These are phyloP conservation scores for Neurospora sp. DNA, from an alignment of 2,329 filamentous ascomycete genomes.

Conservation along the genomic window DNA sequence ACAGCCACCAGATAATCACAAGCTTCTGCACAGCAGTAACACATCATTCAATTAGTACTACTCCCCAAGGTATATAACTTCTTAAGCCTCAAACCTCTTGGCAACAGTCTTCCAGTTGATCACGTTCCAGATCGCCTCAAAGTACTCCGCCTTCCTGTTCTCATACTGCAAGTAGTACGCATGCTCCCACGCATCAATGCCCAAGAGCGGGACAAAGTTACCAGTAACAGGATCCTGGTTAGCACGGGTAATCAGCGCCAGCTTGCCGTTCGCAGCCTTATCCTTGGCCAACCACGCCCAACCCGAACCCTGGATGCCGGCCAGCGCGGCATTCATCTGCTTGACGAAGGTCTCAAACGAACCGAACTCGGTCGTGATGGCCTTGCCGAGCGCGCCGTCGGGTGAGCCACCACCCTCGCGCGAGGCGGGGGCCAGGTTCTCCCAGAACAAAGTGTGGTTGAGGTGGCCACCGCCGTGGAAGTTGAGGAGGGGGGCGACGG, in stretches of 20 bases:
- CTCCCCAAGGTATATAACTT: slow-evolving; percentile 16
- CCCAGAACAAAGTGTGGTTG: slow-evolving; percentile 91
- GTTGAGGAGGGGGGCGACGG: slow-evolving; percentile 50
- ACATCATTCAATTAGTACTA: not conserved
- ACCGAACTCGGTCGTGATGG: slow-evolving; percentile 60
- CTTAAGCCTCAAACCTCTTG: slow-evolving; percentile 56
- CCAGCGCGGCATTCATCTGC: slow-evolving; percentile 57
- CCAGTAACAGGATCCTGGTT: slow-evolving; percentile 88
- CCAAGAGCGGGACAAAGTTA: slow-evolving; percentile 71
- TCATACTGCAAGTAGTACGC: slow-evolving; percentile 94
- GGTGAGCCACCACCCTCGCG: slow-evolving; percentile 54
- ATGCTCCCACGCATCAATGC: slow-evolving; percentile 94
- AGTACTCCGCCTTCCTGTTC: slow-evolving; percentile 96
- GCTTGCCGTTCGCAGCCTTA: slow-evolving; percentile 44
- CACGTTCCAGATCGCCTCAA: slow-evolving; percentile 86
- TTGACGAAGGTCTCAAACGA: slow-evolving; percentile 54
- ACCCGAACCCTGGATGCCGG: slow-evolving; percentile 75
- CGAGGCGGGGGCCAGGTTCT: slow-evolving; percentile 63
- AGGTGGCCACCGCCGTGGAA: slow-evolving; percentile 91
- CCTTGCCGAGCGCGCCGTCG: slow-evolving; percentile 48
- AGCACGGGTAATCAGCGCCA: slow-evolving; percentile 60
- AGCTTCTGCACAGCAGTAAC: not conserved
- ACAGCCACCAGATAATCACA: not conserved
- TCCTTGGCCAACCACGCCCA: slow-evolving; percentile 86
- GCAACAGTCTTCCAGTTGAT: slow-evolving; percentile 91